Conservation (phyloP, 164 flowering plant species). For the Berberis vulgaris region DNA sequence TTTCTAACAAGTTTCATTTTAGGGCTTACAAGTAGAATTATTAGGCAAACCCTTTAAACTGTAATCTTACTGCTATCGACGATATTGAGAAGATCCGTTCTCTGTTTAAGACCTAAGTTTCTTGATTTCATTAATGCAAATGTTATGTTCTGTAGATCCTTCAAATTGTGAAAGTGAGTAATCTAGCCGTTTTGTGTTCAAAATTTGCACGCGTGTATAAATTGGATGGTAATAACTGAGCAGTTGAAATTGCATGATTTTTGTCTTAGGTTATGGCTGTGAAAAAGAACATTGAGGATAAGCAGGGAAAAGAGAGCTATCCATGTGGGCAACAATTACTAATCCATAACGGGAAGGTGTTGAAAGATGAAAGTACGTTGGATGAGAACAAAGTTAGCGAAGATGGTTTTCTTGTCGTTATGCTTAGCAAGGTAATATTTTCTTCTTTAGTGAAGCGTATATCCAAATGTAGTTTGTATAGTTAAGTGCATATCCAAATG, state of each 20-base stretch:
- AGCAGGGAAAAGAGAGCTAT: constrained; percentile 88
- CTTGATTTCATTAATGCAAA: background rate
- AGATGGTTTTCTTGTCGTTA: constrained; percentile 96
- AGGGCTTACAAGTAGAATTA: no score
- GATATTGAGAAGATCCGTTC: background rate
- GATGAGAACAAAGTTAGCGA: constrained; percentile 87
- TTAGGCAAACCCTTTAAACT: no score
- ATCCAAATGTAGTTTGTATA: background rate
- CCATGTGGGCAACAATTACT: constrained; percentile 95
- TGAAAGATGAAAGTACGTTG: constrained; percentile 93
- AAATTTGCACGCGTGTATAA: background rate
- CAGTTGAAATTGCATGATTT: background rate
- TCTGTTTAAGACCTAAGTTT: background rate
- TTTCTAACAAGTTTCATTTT: no score
- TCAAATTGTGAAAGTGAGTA: background rate
- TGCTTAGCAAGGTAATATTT: constrained; percentile 91
- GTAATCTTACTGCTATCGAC: background rate
- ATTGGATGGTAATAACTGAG: background rate
- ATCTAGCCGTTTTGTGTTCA: background rate
- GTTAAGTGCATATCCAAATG: background rate
- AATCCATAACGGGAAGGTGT: constrained; percentile 93
- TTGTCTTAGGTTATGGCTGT: constrained; percentile 74
- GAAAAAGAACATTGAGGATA: constrained; percentile 86
- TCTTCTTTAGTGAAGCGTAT: background rate
- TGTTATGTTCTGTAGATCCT: background rate